These are phyloP conservation scores for Vigna trinervia DNA, from an alignment of 306 rosid species.

Conservation along the genomic window DNA sequence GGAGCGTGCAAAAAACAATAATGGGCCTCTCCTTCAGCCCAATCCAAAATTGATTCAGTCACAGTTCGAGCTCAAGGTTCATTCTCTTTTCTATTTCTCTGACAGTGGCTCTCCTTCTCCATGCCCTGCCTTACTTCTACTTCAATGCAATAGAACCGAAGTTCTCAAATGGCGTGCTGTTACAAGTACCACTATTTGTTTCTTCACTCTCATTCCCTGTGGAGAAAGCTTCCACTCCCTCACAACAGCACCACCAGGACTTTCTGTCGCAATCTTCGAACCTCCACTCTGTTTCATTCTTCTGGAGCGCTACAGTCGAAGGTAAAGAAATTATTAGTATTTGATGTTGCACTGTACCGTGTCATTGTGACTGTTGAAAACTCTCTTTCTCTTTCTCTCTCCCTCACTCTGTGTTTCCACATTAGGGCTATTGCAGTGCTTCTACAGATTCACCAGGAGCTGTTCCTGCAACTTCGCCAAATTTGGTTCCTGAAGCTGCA, in stretches of 20 bases:
- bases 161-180: constrained; percentile 57
- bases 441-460: constrained; percentile 51
- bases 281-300: constrained; percentile 41
- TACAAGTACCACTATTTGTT: constrained; percentile 34
- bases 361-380: neutral
- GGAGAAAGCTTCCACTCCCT: constrained; percentile 43
- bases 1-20: neutral
- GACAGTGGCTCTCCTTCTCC: neutral
- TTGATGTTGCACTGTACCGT: neutral
- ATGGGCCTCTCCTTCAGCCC: neutral
- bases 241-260: constrained; percentile 11
- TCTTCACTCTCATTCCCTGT: constrained; percentile 48
- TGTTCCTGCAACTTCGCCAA: constrained; percentile 43
- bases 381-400: neutral
- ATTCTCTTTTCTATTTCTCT: neutral
- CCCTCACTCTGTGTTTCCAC: neutral
- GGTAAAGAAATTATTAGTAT: constrained; percentile 35
- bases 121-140: neutral
- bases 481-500: constrained; percentile 41
- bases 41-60: neutral
- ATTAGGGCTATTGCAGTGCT: constrained; percentile 64
- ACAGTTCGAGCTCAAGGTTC: neutral
- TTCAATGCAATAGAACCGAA: constrained; percentile 14
- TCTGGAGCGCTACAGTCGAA: constrained; percentile 37
- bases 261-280: constrained; percentile 31